Evolutionary conservation across 148 eudicot genomes (phyloP), one percentile per base, ranked within the genome.

Genomic region (Chenopodium formosanum): DNA sequence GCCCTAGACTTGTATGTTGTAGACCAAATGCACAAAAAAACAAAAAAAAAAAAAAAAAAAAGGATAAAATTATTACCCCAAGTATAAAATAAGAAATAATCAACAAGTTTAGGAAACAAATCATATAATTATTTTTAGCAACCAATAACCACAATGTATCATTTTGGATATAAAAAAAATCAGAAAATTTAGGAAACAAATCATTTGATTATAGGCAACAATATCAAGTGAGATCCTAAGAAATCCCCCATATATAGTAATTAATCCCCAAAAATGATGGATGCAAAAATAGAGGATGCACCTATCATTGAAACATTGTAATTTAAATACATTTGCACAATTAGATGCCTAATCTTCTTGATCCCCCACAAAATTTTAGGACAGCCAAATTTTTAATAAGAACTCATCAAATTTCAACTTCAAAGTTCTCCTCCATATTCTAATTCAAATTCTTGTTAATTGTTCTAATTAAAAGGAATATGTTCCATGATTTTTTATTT

Each of bases 311-410:
- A 66, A n/a, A 67, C 65, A 63, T 80, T 58, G 72, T 48, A 76
- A 53, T 74, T 67, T 58, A 12, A 22, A 71, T 46, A 25, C 9
- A 48, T 79, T 31, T 83, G 47, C 76, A n/a, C 2, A 70, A 52
- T 67, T 22, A n/a, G 27, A 25, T 71, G 34, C 73, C 70, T 70
- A 40, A 62, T 70, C 60, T 47, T 44, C 53, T 40, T 40, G 58
- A 58, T 80, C 44, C 62, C 77, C 68, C 52, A 58, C 78, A 77
- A 75, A 63, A 70, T 84, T 68, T 76, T 52, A 76, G 78, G 80
- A 78, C 68, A 70, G 34, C 68, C 20, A 84, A 37, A 80, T 34
- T 48, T 64, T 65, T 74, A 27, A 37, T 40, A 47, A 70, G 47
- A 63, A 47, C 48, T 46, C 52, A 50, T 58, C 66, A 16, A 63